Base-by-base conservation (phyloP, 257 asterid genomes). In the Fraxinus pennsylvanica region DNA sequence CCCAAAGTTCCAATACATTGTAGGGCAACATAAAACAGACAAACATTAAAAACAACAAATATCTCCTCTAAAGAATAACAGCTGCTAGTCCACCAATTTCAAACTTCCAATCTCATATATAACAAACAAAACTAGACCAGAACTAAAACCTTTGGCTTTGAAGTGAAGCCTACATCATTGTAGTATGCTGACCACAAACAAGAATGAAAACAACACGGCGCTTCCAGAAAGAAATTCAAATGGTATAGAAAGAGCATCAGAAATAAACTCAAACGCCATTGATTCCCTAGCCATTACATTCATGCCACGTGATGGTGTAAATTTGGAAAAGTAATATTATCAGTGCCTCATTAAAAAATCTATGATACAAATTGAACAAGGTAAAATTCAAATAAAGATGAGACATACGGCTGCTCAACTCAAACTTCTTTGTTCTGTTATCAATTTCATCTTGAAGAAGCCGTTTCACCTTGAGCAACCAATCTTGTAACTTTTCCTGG, bases 401-500 rank as follows among this genome's bases (percentile, higher is more conserved):
- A 72, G 77, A 77, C 97, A 81, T 95, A 92, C 99, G 74, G 82
- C 81, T 84, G 88, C 81, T 78, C 80, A 93, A 81, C 76, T 86
- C 92, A 67, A 93, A 86, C 71, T 88, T 87, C 81, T 87, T 88
- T 71, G 69, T 47, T 45, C 27, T 76, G 15, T 85, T 85, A 22
- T 84, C 91, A 79, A 83, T 76, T 83, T 87, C 94, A 14, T 90
- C 97, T 85, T 88, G 92, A 83, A 96, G 94, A 74, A 76, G 38
- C 72, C 84, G 86, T 86, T 89, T 90, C 81, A 82, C 83, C 87
- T 74, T 90, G 78, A 87, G 79, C 82, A 96, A 86, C 96, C 91
- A 93, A 35, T 93, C 97, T 71, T 93, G 96, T 77, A 96, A 83
- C 83, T 91, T 96, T 81, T 96, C 99, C 99, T 96, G 89, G 76